Evolutionary conservation across 345 rosid species (phyloP).

Genomic region (Salix purpurea): DNA sequence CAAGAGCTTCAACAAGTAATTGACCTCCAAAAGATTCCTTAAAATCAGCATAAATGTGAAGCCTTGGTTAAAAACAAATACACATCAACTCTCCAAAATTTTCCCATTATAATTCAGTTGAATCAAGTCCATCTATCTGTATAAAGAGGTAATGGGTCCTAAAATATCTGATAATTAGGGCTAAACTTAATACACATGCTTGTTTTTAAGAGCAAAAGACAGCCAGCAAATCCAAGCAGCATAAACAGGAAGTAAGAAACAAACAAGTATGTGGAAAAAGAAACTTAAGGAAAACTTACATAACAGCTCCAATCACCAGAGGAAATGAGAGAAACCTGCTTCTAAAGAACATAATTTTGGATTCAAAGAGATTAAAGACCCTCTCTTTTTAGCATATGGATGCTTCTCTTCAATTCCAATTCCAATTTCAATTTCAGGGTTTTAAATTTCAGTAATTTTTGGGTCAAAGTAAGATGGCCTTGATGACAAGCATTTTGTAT

Average conservation of each 20-base stretch:
- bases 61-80: not conserved
- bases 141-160: not conserved
- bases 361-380: not conserved
- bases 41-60: not conserved
- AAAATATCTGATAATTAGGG: not conserved
- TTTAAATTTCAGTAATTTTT: not conserved
- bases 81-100: not conserved
- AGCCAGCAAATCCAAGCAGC: not conserved
- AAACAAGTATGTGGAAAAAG: not conserved
- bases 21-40: not conserved
- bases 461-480: not conserved
- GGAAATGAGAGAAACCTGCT: constrained; percentile 28
- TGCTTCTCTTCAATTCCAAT: not conserved
- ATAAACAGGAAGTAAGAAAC: not conserved
- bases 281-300: constrained; percentile 14
- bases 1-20: not conserved
- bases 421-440: not conserved
- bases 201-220: no score
- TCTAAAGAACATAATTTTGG: constrained; percentile 15
- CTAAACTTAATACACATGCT: no score
- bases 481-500: not conserved
- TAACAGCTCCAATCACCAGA: constrained; percentile 25
- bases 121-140: not conserved
- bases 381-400: not conserved
- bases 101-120: not conserved